A percentile compares a stretch with the other conserved stretches of the same genome.
Conservation (phyloP, 2,329 filamentous ascomycete species). For the Fusarium sp. region DNA sequence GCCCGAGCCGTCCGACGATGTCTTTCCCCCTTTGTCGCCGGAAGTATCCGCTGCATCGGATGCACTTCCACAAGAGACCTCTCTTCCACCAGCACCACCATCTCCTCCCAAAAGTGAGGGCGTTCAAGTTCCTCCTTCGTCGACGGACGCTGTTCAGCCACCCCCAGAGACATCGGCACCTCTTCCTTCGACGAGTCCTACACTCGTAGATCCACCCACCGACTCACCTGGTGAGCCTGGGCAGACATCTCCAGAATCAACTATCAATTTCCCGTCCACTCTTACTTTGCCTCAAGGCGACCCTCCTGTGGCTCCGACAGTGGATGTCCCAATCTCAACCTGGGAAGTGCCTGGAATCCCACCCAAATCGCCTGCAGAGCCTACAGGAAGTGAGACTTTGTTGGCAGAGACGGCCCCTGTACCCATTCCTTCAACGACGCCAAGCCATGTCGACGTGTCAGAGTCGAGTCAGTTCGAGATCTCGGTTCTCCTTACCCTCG, state of each 20-base stretch:
- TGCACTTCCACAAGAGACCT: conserved; percentile 12
- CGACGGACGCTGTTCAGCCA: not conserved
- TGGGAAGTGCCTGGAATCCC: conserved; percentile 3
- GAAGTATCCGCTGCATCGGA: conserved; percentile 23
- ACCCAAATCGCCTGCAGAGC: not conserved
- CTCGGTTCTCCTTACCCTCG: conserved; percentile 43
- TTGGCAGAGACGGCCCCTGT: conserved; percentile 43
- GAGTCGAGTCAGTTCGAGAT: conserved; percentile 44
- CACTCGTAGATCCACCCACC: not conserved
- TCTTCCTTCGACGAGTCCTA: not conserved
- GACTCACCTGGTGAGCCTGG: not conserved
- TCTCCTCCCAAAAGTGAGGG: conserved; percentile 1
- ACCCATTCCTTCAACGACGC: conserved; percentile 40
- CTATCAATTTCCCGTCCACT: conserved; percentile 10
- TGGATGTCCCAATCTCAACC: conserved; percentile 2
- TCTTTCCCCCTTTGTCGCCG: not conserved
- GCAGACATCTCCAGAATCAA: not conserved
- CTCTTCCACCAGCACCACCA: not conserved
- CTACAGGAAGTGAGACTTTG: conserved; percentile 19
- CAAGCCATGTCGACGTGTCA: conserved; percentile 50
- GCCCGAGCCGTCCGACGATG: not conserved
- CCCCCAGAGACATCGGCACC: not conserved
- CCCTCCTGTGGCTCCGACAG: conserved; percentile 1
- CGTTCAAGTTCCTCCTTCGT: conserved; percentile 2
- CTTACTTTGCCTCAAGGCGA: conserved; percentile 1